Percentiles rank a stretch among this genome's conserved stretches.
phyloP scores from a whole-genome alignment of 2,329 filamentous ascomycete genomes.

The Penicillium griseofulvum region DNA sequence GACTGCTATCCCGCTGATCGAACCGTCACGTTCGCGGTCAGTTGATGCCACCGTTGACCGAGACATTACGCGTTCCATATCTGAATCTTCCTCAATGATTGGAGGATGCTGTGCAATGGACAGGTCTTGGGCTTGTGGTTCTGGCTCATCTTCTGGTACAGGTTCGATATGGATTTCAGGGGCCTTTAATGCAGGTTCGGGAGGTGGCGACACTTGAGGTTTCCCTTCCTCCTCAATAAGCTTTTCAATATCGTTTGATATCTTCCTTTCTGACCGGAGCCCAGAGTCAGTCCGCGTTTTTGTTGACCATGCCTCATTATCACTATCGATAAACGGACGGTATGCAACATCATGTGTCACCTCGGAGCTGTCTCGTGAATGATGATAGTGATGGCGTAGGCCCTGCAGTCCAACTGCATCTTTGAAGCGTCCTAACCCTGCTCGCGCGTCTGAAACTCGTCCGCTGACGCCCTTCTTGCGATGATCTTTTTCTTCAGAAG shows the following conservation, averaged over 20 bases:
- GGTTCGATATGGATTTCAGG: constrained; percentile 37
- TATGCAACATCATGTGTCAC: constrained; percentile 30
- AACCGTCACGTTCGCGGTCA: constrained; percentile 26
- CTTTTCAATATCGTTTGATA: constrained; percentile 18
- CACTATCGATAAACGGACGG: constrained; percentile 29
- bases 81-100: constrained; percentile 29
- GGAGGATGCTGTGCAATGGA: constrained; percentile 7
- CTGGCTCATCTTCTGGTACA: constrained; percentile 19
- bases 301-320: constrained; percentile 20
- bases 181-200: constrained; percentile 20
- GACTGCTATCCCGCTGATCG: constrained; percentile 23
- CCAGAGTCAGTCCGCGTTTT: constrained; percentile 18
- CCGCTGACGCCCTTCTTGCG: constrained; percentile 72
- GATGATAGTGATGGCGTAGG: constrained; percentile 41
- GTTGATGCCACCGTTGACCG: constrained; percentile 31
- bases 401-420: constrained; percentile 66
- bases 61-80: constrained; percentile 30
- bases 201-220: constrained; percentile 4
- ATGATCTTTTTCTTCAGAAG: constrained; percentile 41
- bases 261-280: constrained; percentile 16
- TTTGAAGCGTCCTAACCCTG: constrained; percentile 79
- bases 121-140: constrained; percentile 19
- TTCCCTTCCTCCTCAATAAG: constrained; percentile 18
- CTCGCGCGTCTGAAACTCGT: constrained; percentile 75
- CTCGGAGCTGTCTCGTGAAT: constrained; percentile 36